A percentile compares a stretch with the other conserved stretches of the same genome.
Evolutionary conservation across 805 yeast genomes (phyloP).

Genomic region (Gaillardinia entomophila): DNA sequence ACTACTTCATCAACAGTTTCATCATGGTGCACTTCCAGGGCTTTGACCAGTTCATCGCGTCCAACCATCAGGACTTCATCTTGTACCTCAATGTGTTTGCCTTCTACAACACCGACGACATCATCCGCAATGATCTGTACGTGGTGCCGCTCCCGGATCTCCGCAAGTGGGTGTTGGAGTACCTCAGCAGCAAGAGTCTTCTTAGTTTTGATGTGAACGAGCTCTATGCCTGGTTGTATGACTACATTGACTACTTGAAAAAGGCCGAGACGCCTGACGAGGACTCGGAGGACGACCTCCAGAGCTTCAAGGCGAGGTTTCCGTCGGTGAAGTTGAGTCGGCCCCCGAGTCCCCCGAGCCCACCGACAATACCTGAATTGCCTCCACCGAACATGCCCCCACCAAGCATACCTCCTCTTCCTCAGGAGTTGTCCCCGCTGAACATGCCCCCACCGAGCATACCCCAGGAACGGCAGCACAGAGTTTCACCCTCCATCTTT

Average conservation of each 20-base stretch:
- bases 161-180: constrained; percentile 19
- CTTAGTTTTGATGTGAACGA: constrained; percentile 30
- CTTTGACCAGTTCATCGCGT: constrained; percentile 32
- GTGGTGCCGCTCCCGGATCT: constrained; percentile 14
- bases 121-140: constrained; percentile 13
- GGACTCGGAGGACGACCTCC: constrained; percentile 4
- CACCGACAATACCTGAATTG: too few relatives aligned
- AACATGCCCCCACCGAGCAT: too few relatives aligned
- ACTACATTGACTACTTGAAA: constrained; percentile 32
- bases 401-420: too few relatives aligned
- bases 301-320: constrained; percentile 7
- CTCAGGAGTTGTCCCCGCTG: too few relatives aligned
- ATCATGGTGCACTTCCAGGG: constrained; percentile 39
- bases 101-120: constrained; percentile 29
- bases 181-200: constrained; percentile 21
- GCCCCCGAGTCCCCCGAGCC: not conserved
- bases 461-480: too few relatives aligned
- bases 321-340: constrained; percentile 2
- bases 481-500: too few relatives aligned
- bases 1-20: constrained; percentile 37
- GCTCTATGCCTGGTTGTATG: constrained; percentile 33
- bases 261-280: constrained; percentile 14
- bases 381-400: too few relatives aligned
- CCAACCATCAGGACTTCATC: constrained; percentile 32
- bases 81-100: constrained; percentile 37